A percentile compares a stretch with the other conserved stretches of the same genome.
These are phyloP conservation scores for Clonostachys rosea DNA, from an alignment of 2,329 filamentous ascomycete species.

Conservation along the genomic window DNA sequence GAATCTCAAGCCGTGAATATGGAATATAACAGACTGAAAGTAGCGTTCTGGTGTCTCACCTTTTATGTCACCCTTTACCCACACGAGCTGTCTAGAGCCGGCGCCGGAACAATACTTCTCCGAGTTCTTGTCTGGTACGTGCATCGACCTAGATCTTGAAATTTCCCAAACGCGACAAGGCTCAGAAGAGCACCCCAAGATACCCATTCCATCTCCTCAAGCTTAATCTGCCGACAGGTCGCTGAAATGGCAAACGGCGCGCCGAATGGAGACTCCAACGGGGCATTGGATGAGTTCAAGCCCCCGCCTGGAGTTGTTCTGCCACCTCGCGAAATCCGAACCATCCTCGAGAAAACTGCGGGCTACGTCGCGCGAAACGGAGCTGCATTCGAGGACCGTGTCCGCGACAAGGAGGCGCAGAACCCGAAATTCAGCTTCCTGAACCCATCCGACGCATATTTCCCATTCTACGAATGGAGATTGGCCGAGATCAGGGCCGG, in stretches of 20 bases:
- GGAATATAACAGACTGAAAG: too few relatives aligned
- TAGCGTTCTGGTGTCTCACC: too few relatives aligned
- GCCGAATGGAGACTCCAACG: constrained; percentile 48
- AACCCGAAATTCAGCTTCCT: constrained; percentile 94
- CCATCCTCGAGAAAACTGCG: constrained; percentile 87
- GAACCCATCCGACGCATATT: constrained; percentile 74
- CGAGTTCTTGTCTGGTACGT: too few relatives aligned
- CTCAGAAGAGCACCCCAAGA: too few relatives aligned
- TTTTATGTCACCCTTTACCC: too few relatives aligned
- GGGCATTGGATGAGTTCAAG: constrained; percentile 63
- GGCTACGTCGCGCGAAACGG: constrained; percentile 77
- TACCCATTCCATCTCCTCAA: too few relatives aligned
- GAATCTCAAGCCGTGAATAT: too few relatives aligned
- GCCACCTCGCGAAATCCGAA: constrained; percentile 83
- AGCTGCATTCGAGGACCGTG: constrained; percentile 71
- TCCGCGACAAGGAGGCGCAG: constrained; percentile 76
- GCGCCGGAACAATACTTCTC: too few relatives aligned
- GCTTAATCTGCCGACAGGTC: too few relatives aligned
- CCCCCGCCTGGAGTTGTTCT: constrained; percentile 80
- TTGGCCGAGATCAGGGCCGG: constrained; percentile 81
- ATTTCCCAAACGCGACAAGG: too few relatives aligned
- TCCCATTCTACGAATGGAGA: constrained; percentile 87
- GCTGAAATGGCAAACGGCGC: constrained; percentile 11
- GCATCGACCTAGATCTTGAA: too few relatives aligned
- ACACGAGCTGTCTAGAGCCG: too few relatives aligned